phyloP scores from a whole-genome alignment of 176 grass and related monocot genomes.

The Ensete ventricosum region DNA sequence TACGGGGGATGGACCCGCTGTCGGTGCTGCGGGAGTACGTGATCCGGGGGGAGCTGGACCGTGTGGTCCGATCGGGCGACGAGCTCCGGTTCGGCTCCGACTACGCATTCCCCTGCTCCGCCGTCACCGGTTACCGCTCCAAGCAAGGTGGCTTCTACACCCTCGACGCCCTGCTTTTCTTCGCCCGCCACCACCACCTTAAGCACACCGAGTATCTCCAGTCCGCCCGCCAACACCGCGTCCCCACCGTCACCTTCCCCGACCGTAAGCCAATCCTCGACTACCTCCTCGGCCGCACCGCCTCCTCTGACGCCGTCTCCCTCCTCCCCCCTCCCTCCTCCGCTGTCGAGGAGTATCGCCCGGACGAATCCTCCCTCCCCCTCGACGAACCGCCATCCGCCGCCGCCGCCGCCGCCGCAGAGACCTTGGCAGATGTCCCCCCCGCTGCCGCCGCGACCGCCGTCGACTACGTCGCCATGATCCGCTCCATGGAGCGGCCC shows the following conservation, averaged over 20 bases:
- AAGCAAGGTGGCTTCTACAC: constrained; percentile 74
- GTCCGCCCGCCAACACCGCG: constrained; percentile 55
- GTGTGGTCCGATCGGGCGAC: constrained; percentile 49
- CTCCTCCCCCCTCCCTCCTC: constrained; percentile 32
- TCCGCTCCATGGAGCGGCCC: constrained; percentile 47
- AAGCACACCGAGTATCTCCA: constrained; percentile 95
- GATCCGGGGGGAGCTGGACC: constrained; percentile 55
- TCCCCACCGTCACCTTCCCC: constrained; percentile 70
- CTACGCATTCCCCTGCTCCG: constrained; percentile 55
- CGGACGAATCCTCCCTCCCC: constrained; percentile 25
- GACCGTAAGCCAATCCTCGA: constrained; percentile 88
- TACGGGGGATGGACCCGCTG: constrained; percentile 68
- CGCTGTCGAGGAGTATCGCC: constrained; percentile 11
- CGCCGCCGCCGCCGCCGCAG: constrained; percentile 4
- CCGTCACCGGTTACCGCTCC: constrained; percentile 61
- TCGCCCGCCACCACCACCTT: constrained; percentile 67
- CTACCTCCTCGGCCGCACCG: constrained; percentile 54
- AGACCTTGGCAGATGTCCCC: constrained; percentile 8
- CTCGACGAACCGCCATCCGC: constrained; percentile 26
- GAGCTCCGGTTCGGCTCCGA: constrained; percentile 75
- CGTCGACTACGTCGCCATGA: constrained; percentile 36
- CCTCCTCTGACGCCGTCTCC: constrained; percentile 39
- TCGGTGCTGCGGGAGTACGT: constrained; percentile 79
- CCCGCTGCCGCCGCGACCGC: constrained; percentile 13
- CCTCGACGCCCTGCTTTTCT: constrained; percentile 77